A percentile compares a stretch with the other conserved stretches of the same genome.
Evolutionary conservation across 1,284 basidiomycete genomes (phyloP).

Genomic region (Lignosus rhinocerotis): DNA sequence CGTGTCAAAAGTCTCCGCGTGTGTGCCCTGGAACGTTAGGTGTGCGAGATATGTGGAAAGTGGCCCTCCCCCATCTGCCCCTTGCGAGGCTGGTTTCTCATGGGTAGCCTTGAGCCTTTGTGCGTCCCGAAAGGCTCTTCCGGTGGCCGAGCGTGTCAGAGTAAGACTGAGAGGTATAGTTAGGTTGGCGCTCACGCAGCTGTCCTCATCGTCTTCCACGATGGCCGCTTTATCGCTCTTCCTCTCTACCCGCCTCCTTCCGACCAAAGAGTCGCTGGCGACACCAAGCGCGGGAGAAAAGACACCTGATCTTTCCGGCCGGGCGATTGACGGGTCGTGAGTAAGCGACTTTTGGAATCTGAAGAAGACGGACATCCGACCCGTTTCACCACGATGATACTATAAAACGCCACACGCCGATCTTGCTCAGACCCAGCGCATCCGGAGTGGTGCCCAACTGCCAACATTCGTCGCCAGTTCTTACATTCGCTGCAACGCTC

Average conservation of each 20-base stretch:
- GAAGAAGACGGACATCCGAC: not conserved
- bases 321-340: not conserved
- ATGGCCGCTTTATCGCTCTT: slow-evolving; percentile 1
- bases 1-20: slow-evolving; percentile 17
- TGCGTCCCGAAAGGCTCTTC: slow-evolving; percentile 9
- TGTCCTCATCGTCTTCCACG: slow-evolving; percentile 9
- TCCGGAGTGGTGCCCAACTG: not conserved
- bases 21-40: slow-evolving; percentile 22
- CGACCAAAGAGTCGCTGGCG: not conserved
- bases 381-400: not conserved
- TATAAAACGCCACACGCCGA: slow-evolving; percentile 3
- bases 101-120: slow-evolving; percentile 7
- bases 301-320: not conserved
- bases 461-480: slow-evolving; percentile 21
- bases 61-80: slow-evolving; percentile 4
- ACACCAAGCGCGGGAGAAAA: not conserved
- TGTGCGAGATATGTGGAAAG: slow-evolving; percentile 10
- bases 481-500: slow-evolving; percentile 9
- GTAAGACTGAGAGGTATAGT: not conserved
- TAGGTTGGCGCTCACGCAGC: not conserved
- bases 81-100: not conserved
- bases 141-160: not conserved
- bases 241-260: not conserved
- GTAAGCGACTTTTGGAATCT: not conserved
- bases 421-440: not conserved